Conservation (phyloP, 2,329 filamentous ascomycete species). For the Arthrinium phaeospermum region DNA sequence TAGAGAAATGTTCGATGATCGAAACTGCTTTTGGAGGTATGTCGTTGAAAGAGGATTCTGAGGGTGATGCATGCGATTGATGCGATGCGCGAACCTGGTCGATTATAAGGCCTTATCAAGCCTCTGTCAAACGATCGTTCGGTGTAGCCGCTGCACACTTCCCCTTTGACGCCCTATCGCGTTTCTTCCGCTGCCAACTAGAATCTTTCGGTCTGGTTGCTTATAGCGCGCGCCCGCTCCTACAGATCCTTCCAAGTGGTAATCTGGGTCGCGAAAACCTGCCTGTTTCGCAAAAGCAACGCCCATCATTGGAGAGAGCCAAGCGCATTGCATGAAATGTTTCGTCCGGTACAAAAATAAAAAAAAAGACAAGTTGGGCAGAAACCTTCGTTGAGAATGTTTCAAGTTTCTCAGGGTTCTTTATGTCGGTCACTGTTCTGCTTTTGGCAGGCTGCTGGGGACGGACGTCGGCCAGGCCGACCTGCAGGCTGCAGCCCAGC, state of each 20-base stretch:
- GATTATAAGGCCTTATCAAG: neutral
- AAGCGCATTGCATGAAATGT: neutral
- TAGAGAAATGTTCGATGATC: neutral
- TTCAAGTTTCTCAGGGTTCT: neutral
- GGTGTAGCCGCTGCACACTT: constrained; percentile 5
- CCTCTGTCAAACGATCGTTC: neutral
- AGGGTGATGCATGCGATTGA: neutral
- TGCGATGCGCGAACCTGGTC: constrained; percentile 1
- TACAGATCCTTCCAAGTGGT: neutral
- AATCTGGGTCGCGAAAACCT: neutral
- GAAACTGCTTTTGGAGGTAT: neutral
- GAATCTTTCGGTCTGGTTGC: neutral
- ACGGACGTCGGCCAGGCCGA: neutral
- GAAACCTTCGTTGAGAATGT: neutral
- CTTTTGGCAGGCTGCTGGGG: neutral
- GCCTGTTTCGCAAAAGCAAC: neutral
- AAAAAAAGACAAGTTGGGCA: neutral
- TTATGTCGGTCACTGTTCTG: neutral
- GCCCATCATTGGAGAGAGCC: neutral
- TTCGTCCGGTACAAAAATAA: constrained; percentile 4
- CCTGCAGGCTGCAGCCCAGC: constrained; percentile 16
- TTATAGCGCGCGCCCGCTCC: neutral
- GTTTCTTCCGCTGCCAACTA: neutral
- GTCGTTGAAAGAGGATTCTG: neutral
- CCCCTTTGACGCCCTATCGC: neutral